Base-by-base conservation (phyloP, 345 rosid genomes). In the Turnera subulata region DNA sequence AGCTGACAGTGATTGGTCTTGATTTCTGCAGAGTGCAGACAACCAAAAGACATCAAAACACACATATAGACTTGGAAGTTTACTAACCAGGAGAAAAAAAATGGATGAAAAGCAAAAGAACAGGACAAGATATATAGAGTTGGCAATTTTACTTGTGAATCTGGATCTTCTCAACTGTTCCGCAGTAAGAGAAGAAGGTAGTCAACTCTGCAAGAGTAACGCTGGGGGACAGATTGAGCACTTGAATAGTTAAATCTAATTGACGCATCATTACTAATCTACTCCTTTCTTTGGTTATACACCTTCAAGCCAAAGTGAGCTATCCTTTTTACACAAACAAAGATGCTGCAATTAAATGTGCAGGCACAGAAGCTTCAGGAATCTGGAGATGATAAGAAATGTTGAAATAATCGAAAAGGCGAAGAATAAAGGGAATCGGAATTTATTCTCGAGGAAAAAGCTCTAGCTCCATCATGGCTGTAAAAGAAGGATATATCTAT, bases 101-200 rank as follows among this genome's bases (percentile, higher is more conserved):
- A 29, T 3, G 8, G 35, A 29, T 29, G 4, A 29, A 29, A n/a
- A n/a, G n/a, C 35, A 8, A 29, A 14, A 15, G 25, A 55, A 39
- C n/a, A n/a, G n/a, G n/a, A n/a, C n/a, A n/a, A n/a, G n/a, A n/a
- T n/a, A n/a, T n/a, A n/a, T n/a, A n/a, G n/a, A 33, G 2, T 35
- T 7, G 0, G 17, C 8, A 3, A 29, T 3, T 35, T 63, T 67
- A 68, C 79, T 60, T 56, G 11, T 23, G 58, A 53, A 74, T 70
- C 50, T 45, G 56, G 46, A 74, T 72, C 59, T 66, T 56, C 6
- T 78, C 68, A 15, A 78, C 75, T 39, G 50, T 63, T 42, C 82
- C 82, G 39, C 79, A 78, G 51, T 71, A 65, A 2, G 82, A 78
- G 77, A 78, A 78, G 59, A 65, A 75, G 3, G 15, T 67, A 24